Conservation (phyloP, 257 asterid genomes). For the Solanum virginianum region DNA sequence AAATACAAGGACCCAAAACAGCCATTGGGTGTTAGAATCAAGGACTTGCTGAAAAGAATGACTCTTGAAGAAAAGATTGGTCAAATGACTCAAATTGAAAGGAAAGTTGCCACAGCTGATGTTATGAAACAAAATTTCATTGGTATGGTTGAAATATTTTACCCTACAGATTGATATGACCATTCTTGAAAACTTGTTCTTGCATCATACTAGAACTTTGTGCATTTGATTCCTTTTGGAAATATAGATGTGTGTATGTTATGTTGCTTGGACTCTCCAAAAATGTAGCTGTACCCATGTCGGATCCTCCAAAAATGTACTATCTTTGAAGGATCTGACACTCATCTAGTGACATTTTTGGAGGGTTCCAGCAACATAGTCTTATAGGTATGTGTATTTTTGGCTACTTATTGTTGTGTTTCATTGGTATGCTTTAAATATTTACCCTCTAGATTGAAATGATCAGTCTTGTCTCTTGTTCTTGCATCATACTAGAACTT, state of each 20-base stretch:
- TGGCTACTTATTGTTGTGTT: not conserved
- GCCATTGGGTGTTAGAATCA: conserved; percentile 44
- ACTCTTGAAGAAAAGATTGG: conserved; percentile 81
- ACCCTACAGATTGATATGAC: not conserved
- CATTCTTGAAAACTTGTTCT: not conserved
- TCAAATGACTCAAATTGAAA: conserved; percentile 83
- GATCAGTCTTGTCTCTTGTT: too few species aligned
- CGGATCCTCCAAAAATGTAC: too few species aligned
- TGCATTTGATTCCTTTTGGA: not conserved
- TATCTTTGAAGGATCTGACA: not conserved
- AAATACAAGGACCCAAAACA: conserved; percentile 66
- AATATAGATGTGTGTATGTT: not conserved
- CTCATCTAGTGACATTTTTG: too few species aligned
- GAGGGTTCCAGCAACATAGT: not conserved
- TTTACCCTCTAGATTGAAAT: too few species aligned
- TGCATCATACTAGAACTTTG: not conserved
- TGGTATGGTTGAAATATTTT: conserved; percentile 23
- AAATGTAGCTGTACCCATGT: too few species aligned
- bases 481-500: too few species aligned
- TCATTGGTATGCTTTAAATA: not conserved
- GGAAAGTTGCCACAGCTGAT: conserved; percentile 45
- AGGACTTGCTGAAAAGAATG: conserved; percentile 60
- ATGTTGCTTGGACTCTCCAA: not conserved
- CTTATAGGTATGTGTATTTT: not conserved
- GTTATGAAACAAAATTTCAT: conserved; percentile 47